phyloP scores from a whole-genome alignment of 331 rosid genomes.

The Pyrus hybrid region DNA sequence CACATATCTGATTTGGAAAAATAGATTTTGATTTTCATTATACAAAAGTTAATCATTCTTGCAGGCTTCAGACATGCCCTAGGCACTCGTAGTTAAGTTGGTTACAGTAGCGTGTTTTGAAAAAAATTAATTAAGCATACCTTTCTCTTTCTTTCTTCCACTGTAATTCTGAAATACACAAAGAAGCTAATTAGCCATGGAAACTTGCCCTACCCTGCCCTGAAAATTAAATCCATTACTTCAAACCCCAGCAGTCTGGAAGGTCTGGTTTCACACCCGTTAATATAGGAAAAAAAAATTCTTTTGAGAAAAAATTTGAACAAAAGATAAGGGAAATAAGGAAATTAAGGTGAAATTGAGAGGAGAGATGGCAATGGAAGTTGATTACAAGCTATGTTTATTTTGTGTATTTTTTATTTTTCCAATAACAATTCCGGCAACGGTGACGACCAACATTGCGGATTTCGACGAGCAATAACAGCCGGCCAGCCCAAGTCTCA shows the following conservation, averaged over 20 bases:
- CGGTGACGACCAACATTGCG: conserved; percentile 19
- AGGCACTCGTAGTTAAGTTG: not conserved
- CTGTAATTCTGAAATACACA: not conserved
- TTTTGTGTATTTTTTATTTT: conserved; percentile 22
- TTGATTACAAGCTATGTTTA: conserved; percentile 15
- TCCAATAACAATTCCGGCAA: conserved; percentile 13
- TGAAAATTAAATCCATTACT: not conserved
- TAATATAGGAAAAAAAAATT: no score
- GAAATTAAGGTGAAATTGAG: not conserved
- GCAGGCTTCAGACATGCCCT: not conserved
- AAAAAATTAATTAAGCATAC: not conserved
- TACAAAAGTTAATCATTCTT: not conserved
- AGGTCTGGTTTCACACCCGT: not conserved
- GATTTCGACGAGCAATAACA: conserved; percentile 14
- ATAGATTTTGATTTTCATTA: no score
- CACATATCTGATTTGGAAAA: not conserved
- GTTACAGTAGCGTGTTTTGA: not conserved
- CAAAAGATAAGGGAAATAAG: no score
- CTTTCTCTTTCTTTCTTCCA: not conserved
- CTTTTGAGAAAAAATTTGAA: no score
- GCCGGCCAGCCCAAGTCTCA: no score
- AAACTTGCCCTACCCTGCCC: not conserved
- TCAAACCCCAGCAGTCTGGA: not conserved
- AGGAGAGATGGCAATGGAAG: not conserved
- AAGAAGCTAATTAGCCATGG: not conserved